Evolutionary conservation across 2,329 filamentous ascomycete genomes (phyloP), one percentile per base, ranked within the genome.

Genomic region (Pseudogymnoascus sp.): DNA sequence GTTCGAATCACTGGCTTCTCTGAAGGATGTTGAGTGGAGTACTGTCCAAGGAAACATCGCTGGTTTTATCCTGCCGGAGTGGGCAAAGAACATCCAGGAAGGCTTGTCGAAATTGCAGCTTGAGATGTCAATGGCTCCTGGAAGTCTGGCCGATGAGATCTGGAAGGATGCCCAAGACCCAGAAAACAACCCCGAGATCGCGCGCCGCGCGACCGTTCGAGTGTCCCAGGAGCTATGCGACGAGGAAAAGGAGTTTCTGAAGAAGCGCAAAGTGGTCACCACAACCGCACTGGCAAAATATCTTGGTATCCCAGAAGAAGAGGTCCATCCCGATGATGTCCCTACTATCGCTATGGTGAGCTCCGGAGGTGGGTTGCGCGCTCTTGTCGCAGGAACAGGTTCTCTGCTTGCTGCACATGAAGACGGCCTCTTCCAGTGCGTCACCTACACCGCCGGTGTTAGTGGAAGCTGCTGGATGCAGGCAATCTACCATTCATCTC

Each of bases 381-480:
- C 95, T 1, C 82, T 99, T 38, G 91, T 97, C 16, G 93, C 95
- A 1, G 93, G 93, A 3, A 88, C 92, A 0, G 93, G 93, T 0
- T 97, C 93, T 0, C 88, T 96, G 65, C 80, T 95, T 8, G 93
- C 92, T 2, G 84, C 91, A 0, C 86, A 91, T 65, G 89, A 97
- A 73, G 89, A 90, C 63, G 95, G 95, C 0, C 79, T 99, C 0
- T 96, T 96, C 73, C 93, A 97, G 75, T 97, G 95, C 73, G 84
- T 91, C 9, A 97, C 93, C 1, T 99, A 99, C 72, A 96, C 92
- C 0, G 91, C 93, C 4, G 95, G 95, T 1, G 95, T 99, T 59
- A 97, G 92, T 72, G 95, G 95, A 0, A 96, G 90, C 67, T 97
- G 95, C 75, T 99, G 95, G 95, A 81, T 97, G 5, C 93, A 97